A percentile compares a stretch with the other conserved stretches of the same genome.
These are phyloP conservation scores for Arachis monticola DNA, from an alignment of 331 rosid genomes.

Conservation along the genomic window DNA sequence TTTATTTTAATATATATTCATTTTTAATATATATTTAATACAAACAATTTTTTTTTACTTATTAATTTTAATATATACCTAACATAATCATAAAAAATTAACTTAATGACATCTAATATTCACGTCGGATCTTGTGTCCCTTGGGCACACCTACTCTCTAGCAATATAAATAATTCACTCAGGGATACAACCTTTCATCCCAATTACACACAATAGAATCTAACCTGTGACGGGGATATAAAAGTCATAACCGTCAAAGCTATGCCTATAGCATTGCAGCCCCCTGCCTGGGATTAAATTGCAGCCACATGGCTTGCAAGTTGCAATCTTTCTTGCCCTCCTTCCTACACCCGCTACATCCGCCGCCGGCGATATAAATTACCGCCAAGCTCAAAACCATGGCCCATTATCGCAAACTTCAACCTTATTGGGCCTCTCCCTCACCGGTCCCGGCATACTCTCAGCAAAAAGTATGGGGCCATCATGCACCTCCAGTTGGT, in stretches of 20 bases:
- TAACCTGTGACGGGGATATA: neutral
- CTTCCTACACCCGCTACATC: constrained; percentile 40
- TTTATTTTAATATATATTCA: no score
- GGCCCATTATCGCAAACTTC: constrained; percentile 51
- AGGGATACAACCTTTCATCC: neutral
- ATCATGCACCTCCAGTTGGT: constrained; percentile 36
- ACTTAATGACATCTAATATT: no score
- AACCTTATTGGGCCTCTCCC: constrained; percentile 59
- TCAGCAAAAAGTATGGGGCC: constrained; percentile 55
- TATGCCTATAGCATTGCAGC: neutral
- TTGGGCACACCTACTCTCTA: no score
- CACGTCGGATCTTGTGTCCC: no score
- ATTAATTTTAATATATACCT: no score
- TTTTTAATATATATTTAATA: no score
- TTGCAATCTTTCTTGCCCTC: constrained; percentile 42
- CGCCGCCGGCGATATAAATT: constrained; percentile 44
- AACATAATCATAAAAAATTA: no score
- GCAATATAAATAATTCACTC: neutral
- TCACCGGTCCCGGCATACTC: constrained; percentile 45
- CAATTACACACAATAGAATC: neutral
- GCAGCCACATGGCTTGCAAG: constrained; percentile 40
- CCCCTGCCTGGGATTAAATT: constrained; percentile 9
- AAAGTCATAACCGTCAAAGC: neutral
- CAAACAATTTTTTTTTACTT: no score
- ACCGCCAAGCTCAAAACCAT: constrained; percentile 61